A percentile compares a stretch with the other conserved stretches of the same genome.
These are phyloP conservation scores for Hawksworthiomyces lignivorus DNA, from an alignment of 2,329 filamentous ascomycete genomes.

Conservation along the genomic window DNA sequence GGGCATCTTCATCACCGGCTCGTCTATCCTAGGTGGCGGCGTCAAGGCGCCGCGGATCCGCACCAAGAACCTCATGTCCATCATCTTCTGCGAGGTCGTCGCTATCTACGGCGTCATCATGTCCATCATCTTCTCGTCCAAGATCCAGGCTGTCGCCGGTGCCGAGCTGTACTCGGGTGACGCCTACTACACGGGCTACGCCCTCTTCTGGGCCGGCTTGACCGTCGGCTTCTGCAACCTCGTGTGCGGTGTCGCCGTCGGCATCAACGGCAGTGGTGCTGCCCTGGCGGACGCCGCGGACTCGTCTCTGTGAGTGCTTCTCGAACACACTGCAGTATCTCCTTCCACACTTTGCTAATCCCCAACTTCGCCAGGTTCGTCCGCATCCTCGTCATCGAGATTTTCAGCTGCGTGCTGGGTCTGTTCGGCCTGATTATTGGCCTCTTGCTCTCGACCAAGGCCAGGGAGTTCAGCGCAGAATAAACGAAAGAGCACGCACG, in stretches of 20 bases:
- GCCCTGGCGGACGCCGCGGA: slow-evolving; percentile 94
- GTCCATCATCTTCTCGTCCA: slow-evolving; percentile 95
- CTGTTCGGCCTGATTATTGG: slow-evolving; percentile 96
- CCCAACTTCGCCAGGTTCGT: slow-evolving; percentile 61
- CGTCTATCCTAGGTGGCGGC: slow-evolving; percentile 92
- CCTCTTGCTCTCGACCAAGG: slow-evolving; percentile 78
- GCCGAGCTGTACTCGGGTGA: slow-evolving; percentile 62
- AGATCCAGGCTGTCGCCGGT: slow-evolving; percentile 60
- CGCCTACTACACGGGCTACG: slow-evolving; percentile 91
- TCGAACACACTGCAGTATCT: no score
- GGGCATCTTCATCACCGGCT: slow-evolving; percentile 98
- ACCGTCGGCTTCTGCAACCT: slow-evolving; percentile 95
- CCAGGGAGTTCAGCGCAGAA: slow-evolving; percentile 58
- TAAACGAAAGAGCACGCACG: neutral
- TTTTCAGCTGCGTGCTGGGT: slow-evolving; percentile 95
- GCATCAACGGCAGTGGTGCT: slow-evolving; percentile 95
- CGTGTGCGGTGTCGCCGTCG: slow-evolving; percentile 91
- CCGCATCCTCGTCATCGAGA: slow-evolving; percentile 97
- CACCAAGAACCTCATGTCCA: slow-evolving; percentile 99
- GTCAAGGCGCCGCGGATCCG: slow-evolving; percentile 95
- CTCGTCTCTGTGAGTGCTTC: slow-evolving; percentile 63
- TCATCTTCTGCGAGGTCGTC: slow-evolving; percentile 99
- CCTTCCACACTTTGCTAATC: neutral
- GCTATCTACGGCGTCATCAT: slow-evolving; percentile 99
- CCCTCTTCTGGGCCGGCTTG: slow-evolving; percentile 90